Evolutionary conservation across 2,329 filamentous ascomycete species (phyloP), one percentile per base, ranked within the genome.

Genomic region (Claviceps sp.): DNA sequence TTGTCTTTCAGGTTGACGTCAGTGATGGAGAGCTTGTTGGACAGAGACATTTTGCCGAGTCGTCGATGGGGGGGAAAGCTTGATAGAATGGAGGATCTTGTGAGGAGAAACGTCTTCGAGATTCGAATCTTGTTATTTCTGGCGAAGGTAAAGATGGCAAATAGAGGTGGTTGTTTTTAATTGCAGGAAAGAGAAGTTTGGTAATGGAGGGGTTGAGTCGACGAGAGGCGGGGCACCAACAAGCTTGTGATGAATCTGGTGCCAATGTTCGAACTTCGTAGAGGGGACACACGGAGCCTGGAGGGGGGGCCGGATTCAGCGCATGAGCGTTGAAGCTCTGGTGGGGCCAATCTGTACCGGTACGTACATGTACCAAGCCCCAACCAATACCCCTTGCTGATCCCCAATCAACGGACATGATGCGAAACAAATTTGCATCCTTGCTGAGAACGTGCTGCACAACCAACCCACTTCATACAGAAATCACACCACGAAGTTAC

Each of bases 1-100:
- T 98, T 98, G 81, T 79, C 91, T 82, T 95, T 95, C 73, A 98
- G 79, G 73, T 98, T 90, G 65, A 95, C 84, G 68, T 98, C 91
- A 60, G 83, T 87, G 73, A 98, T 96, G 62, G 89, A 87, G 64
- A 98, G 87, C 81, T 98, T 98, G 82, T 84, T 96, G 64, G 90
- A 87, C 69, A 98, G 88, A 83, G 93, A 97, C 93, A 98, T 98
- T 55, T 64, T 82, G 67, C 58, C 55, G 51, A 24, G 47, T n/a
- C 43, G 42, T 52, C 18, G 47, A 40, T n/a, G 13, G 22, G 30
- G 7, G 4, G 20, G 2, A 14, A 30, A 26, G 14, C 37, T 16
- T 11, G 5, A 14, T 36, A 34, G 9, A 16, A 43, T 14, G 4
- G 43, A 48, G 45, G 30, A 6, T 38, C 30, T 44, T 20, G 41